Base-by-base conservation (phyloP, 108 stramenopile species). In the Parmales sp. region DNA sequence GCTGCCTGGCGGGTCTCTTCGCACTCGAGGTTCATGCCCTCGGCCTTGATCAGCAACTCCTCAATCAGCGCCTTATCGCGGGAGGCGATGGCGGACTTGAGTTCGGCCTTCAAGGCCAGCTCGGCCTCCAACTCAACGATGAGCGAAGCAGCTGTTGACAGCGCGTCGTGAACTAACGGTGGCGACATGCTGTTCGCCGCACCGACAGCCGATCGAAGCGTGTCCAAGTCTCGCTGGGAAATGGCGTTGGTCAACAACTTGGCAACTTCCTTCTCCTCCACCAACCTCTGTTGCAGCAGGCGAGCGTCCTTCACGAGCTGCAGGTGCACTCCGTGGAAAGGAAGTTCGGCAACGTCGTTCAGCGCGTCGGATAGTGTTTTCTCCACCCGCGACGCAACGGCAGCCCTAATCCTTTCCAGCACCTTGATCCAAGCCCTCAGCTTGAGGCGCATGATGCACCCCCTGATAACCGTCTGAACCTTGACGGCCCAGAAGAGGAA, bases 251-350 rank as follows among this genome's bases (percentile, higher is more conserved):
- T 25, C 25, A 80, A 29, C 0, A 77, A 45, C 20, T 18, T 6
- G 5, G 37, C 38, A 38, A 80, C 76, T 25, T 70, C 37, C n/a
- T 22, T 19, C 67, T 80, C 80, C 65, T 80, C 80, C 45, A 66
- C 60, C 37, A 80, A 31, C 39, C 73, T 43, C 38, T 69, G 65
- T 38, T 41, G 38, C 31, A 80, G 49, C 0, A 51, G 70, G 37
- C 44, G 26, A 20, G 80, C 76, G 29, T 77, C 72, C 20, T 74
- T 66, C 13, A 80, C 44, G 45, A 70, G 45, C 36, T 51, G 28
- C 22, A 80, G 4, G 37, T 76, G 73, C 19, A 41, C 51, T 37
- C 76, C 76, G 22, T 67, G 39, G 43, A 28, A 38, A 13, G 80
- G 80, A 0, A 80, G 75, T 49, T 80, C 80, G 38, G 8, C 50